phyloP scores from a whole-genome alignment of 257 asterid genomes.

The Scutellaria galericulata region DNA sequence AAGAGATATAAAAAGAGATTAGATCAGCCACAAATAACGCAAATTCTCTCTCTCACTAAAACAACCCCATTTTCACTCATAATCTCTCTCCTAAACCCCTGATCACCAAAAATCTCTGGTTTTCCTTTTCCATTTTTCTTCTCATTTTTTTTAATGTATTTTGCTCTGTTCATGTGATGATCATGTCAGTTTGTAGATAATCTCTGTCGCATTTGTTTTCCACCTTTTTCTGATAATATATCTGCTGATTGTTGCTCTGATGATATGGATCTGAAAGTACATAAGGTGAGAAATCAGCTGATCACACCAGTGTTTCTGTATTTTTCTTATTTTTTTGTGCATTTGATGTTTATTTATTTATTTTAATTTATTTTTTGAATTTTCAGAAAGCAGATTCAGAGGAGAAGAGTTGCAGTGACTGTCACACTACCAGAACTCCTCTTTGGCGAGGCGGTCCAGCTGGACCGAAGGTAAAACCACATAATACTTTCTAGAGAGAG shows the following conservation, averaged over 20 bases:
- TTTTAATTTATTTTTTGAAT: neutral
- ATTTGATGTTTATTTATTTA: neutral
- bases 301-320: neutral
- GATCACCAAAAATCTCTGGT: conserved; percentile 22
- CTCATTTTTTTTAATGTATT: neutral
- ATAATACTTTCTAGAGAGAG: neutral
- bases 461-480: conserved; percentile 75
- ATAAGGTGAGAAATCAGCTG: conserved; percentile 52
- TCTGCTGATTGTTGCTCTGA: conserved; percentile 26
- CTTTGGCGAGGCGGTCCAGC: conserved; percentile 97
- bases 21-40: conserved; percentile 41
- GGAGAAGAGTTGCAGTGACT: conserved; percentile 60
- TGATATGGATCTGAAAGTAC: conserved; percentile 79
- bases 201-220: neutral
- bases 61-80: conserved; percentile 1
- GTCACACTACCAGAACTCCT: conserved; percentile 83
- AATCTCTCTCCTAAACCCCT: conserved; percentile 32
- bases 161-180: neutral
- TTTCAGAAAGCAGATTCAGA: conserved; percentile 57
- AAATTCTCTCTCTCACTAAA: conserved; percentile 30
- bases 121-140: neutral
- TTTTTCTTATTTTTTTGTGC: neutral
- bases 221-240: neutral
- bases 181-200: conserved; percentile 3
- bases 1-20: conserved; percentile 36